Evolutionary conservation across 2,329 filamentous ascomycete species (phyloP).

Genomic region (Dactylellina parvicollis): DNA sequence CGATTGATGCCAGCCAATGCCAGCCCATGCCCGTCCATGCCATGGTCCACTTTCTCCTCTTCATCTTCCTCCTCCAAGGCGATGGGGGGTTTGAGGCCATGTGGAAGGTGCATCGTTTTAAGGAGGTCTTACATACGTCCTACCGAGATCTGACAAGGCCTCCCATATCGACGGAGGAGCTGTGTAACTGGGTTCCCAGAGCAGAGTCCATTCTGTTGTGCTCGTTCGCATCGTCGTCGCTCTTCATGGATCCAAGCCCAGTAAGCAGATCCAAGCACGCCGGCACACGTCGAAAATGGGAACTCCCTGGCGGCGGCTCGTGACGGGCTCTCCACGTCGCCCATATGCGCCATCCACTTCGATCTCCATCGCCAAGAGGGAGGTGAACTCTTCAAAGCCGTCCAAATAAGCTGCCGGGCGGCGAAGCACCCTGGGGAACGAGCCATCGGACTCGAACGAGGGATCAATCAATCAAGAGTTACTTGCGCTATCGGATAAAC

Average conservation of each 20-base stretch:
- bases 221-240: conserved; percentile 44
- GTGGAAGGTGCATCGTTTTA: conserved; percentile 54
- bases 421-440: conserved; percentile 14
- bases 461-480: conserved; percentile 5
- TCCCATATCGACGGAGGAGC: conserved; percentile 41
- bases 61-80: no score
- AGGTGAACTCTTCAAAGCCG: conserved; percentile 31
- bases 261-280: conserved; percentile 41
- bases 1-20: conserved; percentile 7
- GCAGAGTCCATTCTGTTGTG: conserved; percentile 21
- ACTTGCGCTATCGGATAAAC: conserved; percentile 40
- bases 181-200: conserved; percentile 34
- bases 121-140: conserved; percentile 54
- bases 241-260: conserved; percentile 47
- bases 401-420: conserved; percentile 4
- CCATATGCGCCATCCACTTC: conserved; percentile 18
- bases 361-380: conserved; percentile 24
- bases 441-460: conserved; percentile 21
- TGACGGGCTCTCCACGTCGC: conserved; percentile 27
- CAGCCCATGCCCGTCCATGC: no score
- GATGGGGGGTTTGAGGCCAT: conserved; percentile 49
- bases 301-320: conserved; percentile 39
- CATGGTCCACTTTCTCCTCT: no score
- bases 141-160: conserved; percentile 53
- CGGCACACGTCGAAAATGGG: conserved; percentile 7